Evolutionary conservation across 768 basidiomycete species (phyloP), one percentile per base, ranked within the genome.

Genomic region (Mycena filopes): DNA sequence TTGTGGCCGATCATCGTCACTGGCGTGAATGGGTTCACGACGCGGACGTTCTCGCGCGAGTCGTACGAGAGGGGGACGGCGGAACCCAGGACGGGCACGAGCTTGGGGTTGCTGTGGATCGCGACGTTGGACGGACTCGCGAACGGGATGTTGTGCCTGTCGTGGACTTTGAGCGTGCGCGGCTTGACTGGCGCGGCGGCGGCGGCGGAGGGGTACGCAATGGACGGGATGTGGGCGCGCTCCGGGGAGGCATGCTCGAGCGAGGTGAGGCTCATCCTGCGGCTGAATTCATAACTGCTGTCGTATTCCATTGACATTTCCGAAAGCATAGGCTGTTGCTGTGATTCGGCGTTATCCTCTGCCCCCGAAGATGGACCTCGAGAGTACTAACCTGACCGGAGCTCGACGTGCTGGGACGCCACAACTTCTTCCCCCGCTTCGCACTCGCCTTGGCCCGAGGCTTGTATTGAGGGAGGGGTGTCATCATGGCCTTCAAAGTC

Each of bases 91-190:
- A 69, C 68, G 8, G 68, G 68, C 25, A 31, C 46, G 31, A 69
- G 68, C 57, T 69, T 69, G 21, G 57, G 60, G 56, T 69, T 69
- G 41, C 16, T 41, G 60, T 59, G 66, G 45, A 69, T 58, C 40
- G 60, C 51, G 15, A 54, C 28, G 64, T 65, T 63, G 28, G 68
- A 69, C 15, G 60, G 64, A 49, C 64, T 66, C 25, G 68, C 68
- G 47, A 66, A 69, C 43, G 64, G 64, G 56, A 69, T 69, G 31
- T 69, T 69, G 60, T 69, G 64, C 57, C 36, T 66, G 53, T 69
- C 68, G 53, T 63, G 66, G 15, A n/a, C 33, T 29, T 57, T 59
- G 21, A 56, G 2, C n/a, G 45, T 40, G 6, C 50, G 53, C 23
- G 46, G 33, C 51, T 36, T 58, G 9, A 28, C 20, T 4, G 60